These are phyloP conservation scores for Moesziomyces antarcticus DNA, from an alignment of 1,284 basidiomycete species.

Conservation along the genomic window DNA sequence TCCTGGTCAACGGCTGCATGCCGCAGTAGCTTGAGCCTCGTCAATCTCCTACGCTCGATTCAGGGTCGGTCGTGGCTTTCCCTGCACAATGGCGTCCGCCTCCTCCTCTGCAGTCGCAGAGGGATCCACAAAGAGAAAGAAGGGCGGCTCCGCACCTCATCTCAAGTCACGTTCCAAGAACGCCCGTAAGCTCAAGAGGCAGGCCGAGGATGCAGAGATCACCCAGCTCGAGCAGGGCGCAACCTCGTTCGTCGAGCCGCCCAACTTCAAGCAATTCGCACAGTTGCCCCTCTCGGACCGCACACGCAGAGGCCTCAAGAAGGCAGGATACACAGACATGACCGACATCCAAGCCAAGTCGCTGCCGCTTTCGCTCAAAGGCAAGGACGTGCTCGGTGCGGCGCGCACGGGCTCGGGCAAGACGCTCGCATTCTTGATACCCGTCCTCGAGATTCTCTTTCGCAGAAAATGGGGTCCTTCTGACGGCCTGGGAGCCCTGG, in stretches of 20 bases:
- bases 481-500: constrained; percentile 88
- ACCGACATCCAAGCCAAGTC: constrained; percentile 63
- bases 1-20: no score
- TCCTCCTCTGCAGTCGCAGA: constrained; percentile 21
- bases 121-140: constrained; percentile 41
- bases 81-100: constrained; percentile 17
- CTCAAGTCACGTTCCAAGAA: constrained; percentile 50
- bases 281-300: constrained; percentile 59
- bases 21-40: no score
- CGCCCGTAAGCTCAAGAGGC: constrained; percentile 57
- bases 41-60: no score
- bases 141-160: constrained; percentile 30
- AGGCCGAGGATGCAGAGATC: constrained; percentile 56
- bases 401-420: constrained; percentile 85
- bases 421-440: constrained; percentile 83
- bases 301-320: constrained; percentile 60
- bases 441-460: constrained; percentile 80
- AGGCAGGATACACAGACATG: constrained; percentile 62
- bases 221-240: constrained; percentile 44
- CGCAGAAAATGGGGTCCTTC: constrained; percentile 81
- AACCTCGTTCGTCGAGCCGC: constrained; percentile 27
- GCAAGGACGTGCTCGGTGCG: constrained; percentile 74
- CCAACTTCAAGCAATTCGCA: constrained; percentile 44
- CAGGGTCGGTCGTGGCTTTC: no score
- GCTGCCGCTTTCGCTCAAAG: constrained; percentile 57